These are phyloP conservation scores for Monilinia vaccinii-corymbosi DNA, from an alignment of 2,329 filamentous ascomycete genomes.

Conservation along the genomic window DNA sequence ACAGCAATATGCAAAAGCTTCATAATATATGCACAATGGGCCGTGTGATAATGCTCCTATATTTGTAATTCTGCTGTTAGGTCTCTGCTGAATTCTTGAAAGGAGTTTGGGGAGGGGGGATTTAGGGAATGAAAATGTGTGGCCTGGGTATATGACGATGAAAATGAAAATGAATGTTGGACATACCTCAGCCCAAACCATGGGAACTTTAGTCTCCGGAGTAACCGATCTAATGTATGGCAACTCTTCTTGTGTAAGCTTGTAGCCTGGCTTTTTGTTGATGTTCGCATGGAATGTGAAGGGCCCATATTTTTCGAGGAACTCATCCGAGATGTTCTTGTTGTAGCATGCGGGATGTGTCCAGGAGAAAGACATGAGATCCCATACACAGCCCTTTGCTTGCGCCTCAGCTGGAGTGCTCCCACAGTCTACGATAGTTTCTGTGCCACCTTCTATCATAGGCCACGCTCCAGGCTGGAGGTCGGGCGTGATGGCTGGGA, in stretches of 20 bases:
- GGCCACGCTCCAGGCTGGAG: background rate
- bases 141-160: too few species aligned
- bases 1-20: background rate
- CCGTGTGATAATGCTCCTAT: background rate
- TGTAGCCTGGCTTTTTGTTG: background rate
- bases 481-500: background rate
- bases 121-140: too few species aligned
- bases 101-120: too few species aligned
- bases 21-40: background rate
- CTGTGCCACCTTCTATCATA: background rate
- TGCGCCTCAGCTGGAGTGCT: conserved; percentile 2
- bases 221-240: background rate
- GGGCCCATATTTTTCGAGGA: background rate
- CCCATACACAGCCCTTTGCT: conserved; percentile 6
- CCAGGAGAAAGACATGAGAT: conserved; percentile 9
- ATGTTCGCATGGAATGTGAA: background rate
- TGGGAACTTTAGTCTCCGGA: background rate
- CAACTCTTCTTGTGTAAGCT: background rate
- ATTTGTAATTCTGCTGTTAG: too few species aligned
- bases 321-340: background rate
- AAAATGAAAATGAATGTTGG: too few species aligned
- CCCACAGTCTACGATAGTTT: background rate
- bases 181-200: background rate
- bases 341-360: conserved; percentile 4
- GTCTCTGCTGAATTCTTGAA: too few species aligned